phyloP scores from a whole-genome alignment of 495 filamentous ascomycete species.

The Aspergillus mulundensis region DNA sequence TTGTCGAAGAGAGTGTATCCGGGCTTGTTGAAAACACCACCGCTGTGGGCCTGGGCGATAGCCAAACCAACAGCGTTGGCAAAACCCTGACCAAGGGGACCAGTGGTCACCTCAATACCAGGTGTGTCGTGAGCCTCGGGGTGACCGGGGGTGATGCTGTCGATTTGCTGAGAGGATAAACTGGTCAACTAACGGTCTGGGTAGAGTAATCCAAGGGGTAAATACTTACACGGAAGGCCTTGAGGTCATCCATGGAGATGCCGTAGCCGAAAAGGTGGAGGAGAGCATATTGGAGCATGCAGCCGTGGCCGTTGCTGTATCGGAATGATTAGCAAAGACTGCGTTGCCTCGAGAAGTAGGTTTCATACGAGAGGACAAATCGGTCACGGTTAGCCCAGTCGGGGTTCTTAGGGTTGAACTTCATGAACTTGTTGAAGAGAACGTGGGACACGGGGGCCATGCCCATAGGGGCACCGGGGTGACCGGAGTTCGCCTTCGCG shows the following conservation, averaged over 20 bases:
- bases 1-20: slow-evolving; percentile 89
- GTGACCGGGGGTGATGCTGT: slow-evolving; percentile 95
- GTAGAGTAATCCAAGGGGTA: background rate
- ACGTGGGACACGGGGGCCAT: slow-evolving; percentile 98
- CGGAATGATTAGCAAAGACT: slow-evolving; percentile 7
- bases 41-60: slow-evolving; percentile 88
- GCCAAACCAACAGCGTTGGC: slow-evolving; percentile 94
- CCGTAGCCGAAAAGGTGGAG: slow-evolving; percentile 94
- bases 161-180: slow-evolving; percentile 54
- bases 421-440: slow-evolving; percentile 98
- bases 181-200: background rate
- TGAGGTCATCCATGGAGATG: slow-evolving; percentile 82
- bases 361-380: slow-evolving; percentile 93
- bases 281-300: slow-evolving; percentile 98
- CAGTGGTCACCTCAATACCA: slow-evolving; percentile 96
- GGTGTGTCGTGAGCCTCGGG: slow-evolving; percentile 95
- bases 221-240: slow-evolving; percentile 82
- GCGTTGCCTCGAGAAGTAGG: background rate
- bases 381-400: slow-evolving; percentile 95
- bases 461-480: slow-evolving; percentile 98
- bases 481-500: slow-evolving; percentile 90
- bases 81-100: slow-evolving; percentile 94
- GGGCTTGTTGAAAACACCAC: slow-evolving; percentile 93
- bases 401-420: slow-evolving; percentile 98
- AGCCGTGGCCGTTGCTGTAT: slow-evolving; percentile 90